phyloP scores from a whole-genome alignment of 2,329 filamentous ascomycete species.

The Ophiosphaerella narmari region DNA sequence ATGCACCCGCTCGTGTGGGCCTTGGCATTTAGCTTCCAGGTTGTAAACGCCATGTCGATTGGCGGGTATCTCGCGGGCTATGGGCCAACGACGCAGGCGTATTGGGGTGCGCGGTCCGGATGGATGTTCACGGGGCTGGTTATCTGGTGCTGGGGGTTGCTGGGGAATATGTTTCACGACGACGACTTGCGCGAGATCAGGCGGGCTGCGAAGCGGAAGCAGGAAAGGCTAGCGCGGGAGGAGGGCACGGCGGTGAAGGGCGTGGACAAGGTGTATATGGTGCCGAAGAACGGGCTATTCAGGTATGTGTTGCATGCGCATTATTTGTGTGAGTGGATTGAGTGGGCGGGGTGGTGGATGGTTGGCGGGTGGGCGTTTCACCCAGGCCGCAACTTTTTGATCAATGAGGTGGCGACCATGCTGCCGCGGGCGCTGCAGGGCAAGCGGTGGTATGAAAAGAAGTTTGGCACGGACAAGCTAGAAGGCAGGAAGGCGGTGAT shows the following conservation, averaged over 20 bases:
- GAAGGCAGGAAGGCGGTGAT: slow-evolving; percentile 74
- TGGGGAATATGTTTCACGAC: slow-evolving; percentile 86
- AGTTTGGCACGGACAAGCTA: slow-evolving; percentile 84
- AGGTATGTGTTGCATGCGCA: slow-evolving; percentile 84
- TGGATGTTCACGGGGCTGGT: slow-evolving; percentile 67
- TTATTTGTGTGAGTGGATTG: slow-evolving; percentile 95
- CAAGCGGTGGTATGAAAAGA: slow-evolving; percentile 82
- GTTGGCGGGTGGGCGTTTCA: slow-evolving; percentile 67
- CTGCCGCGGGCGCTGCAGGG: slow-evolving; percentile 81
- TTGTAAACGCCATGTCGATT: slow-evolving; percentile 77
- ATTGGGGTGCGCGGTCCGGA: slow-evolving; percentile 53
- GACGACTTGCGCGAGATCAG: slow-evolving; percentile 87
- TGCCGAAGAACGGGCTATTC: slow-evolving; percentile 85
- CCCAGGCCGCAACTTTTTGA: slow-evolving; percentile 78
- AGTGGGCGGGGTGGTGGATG: slow-evolving; percentile 91
- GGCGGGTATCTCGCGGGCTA: slow-evolving; percentile 84
- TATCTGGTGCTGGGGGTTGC: slow-evolving; percentile 76
- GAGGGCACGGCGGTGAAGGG: slow-evolving; percentile 53
- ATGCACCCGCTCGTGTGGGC: slow-evolving; percentile 73
- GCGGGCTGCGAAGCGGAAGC: slow-evolving; percentile 66
- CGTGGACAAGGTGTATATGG: slow-evolving; percentile 82
- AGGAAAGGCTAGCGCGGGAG: slow-evolving; percentile 56
- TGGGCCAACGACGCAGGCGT: slow-evolving; percentile 65
- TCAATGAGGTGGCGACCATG: slow-evolving; percentile 92
- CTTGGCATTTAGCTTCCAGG: slow-evolving; percentile 72